Base-by-base conservation (phyloP, 352 stramenopile species). In the Phytophthora chlamydospora region DNA sequence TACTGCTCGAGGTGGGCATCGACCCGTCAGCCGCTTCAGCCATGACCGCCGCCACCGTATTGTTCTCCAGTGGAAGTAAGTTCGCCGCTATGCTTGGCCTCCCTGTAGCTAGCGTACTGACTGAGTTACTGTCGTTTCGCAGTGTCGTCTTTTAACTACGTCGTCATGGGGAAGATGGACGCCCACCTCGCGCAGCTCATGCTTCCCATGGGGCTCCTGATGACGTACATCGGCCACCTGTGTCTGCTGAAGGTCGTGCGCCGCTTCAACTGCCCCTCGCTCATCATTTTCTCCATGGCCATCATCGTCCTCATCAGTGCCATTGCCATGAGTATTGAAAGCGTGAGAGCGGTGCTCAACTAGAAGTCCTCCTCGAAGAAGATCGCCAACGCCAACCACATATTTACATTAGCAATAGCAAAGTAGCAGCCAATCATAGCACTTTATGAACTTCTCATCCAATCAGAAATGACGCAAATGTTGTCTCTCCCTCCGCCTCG, bases 1-100 rank as follows among this genome's bases (percentile, higher is more conserved):
- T 98, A 16, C 95, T 99, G 81, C 83, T 99, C 3, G 89, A 97
- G 45, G 91, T 98, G 60, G 94, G 93, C 43, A 78, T 98, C 12
- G 73, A 93, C 10, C 80, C 87, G 8, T 68, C 77, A 1, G 78
- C 90, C 75, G 83, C 90, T 7, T 96, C 89, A 2, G 95, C 94
- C 5, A 98, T 96, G 38, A 97, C 90, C 2, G 91, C 95, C 8
- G 74, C 78, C 10, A 90, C 80, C 0, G 80, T 90, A 21, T 76
- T 90, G 14, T 90, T 90, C 53, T 88, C 80, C 16, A 88, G 76
- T 27, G 63, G 76, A 46, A 90, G 80, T 90, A 81, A 54, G 80
- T 40, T 51, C 5, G 16, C 17, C 11, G 4, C 10, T 16, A 31
- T n/a, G 11, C 29, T 10, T 38, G 11, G 2, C 14, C 10, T 34